These are phyloP conservation scores for Calonectria henricotiae DNA, from an alignment of 2,329 filamentous ascomycete species.

Conservation along the genomic window DNA sequence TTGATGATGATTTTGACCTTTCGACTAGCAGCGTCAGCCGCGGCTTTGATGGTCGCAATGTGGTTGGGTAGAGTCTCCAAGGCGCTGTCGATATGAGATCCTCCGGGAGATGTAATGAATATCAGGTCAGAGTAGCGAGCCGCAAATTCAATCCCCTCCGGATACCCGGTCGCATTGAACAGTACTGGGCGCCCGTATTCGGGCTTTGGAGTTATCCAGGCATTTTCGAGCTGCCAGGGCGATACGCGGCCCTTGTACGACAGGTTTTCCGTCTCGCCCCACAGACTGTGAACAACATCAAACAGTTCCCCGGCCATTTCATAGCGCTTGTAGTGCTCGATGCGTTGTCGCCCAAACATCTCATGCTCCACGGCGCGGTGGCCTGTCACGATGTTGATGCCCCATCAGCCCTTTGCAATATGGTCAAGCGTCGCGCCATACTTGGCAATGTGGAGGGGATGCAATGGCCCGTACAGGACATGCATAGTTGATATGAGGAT, in stretches of 20 bases:
- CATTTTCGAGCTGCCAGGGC: slow-evolving; percentile 11
- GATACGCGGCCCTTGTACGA: slow-evolving; percentile 1
- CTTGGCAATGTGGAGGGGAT: slow-evolving; percentile 15
- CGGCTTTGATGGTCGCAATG: neutral
- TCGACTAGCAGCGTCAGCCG: neutral
- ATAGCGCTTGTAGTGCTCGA: slow-evolving; percentile 14
- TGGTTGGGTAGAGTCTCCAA: slow-evolving; percentile 2
- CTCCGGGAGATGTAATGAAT: slow-evolving; percentile 1
- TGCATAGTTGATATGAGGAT: slow-evolving; percentile 11
- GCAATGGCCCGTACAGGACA: slow-evolving; percentile 1
- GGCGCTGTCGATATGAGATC: slow-evolving; percentile 1
- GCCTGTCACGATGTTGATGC: slow-evolving; percentile 7
- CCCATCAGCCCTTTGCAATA: slow-evolving; percentile 9
- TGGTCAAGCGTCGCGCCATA: slow-evolving; percentile 7
- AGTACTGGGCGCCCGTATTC: slow-evolving; percentile 11
- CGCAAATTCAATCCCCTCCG: neutral
- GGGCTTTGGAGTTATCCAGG: slow-evolving; percentile 10
- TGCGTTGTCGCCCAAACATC: slow-evolving; percentile 4
- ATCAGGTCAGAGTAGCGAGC: slow-evolving; percentile 5
- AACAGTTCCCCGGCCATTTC: slow-evolving; percentile 1
- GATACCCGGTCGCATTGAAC: slow-evolving; percentile 9
- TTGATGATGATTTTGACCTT: slow-evolving; percentile 1
- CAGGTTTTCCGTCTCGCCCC: slow-evolving; percentile 2
- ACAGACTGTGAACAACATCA: slow-evolving; percentile 1
- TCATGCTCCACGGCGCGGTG: slow-evolving; percentile 4